A percentile compares a stretch with the other conserved stretches of the same genome.
Conservation (phyloP, 441 rosid genomes). For the Populus hybrid region DNA sequence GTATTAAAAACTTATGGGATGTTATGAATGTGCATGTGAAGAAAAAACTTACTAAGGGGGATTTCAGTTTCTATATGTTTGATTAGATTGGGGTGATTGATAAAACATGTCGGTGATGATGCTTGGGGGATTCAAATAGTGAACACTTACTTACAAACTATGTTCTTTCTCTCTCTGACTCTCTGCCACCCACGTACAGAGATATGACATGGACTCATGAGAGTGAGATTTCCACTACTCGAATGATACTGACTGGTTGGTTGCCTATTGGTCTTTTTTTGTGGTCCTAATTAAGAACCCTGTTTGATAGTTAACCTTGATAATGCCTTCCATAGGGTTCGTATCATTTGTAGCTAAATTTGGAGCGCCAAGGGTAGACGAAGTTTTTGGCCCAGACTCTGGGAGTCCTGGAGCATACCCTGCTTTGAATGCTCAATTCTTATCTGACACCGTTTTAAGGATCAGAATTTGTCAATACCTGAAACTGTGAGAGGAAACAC, state of each 20-base stretch:
- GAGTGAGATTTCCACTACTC: too few species aligned
- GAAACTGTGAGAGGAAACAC: background rate
- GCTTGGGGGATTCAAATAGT: too few species aligned
- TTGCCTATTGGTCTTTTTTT: too few species aligned
- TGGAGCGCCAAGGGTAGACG: background rate
- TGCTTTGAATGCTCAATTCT: background rate
- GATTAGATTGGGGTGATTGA: too few species aligned
- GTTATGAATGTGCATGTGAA: background rate
- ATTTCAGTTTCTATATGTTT: background rate
- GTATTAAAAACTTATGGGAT: background rate
- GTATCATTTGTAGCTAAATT: background rate
- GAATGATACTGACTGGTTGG: background rate
- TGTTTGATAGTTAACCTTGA: background rate
- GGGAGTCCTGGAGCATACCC: background rate
- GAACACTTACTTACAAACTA: too few species aligned
- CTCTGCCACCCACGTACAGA: too few species aligned
- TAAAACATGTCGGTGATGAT: too few species aligned
- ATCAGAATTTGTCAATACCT: background rate
- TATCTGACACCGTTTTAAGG: background rate
- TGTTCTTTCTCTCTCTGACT: too few species aligned
- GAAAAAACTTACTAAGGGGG: background rate
- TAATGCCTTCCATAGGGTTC: background rate
- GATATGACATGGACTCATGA: too few species aligned
- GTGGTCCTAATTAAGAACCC: background rate
- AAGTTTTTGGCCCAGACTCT: background rate